phyloP scores from a whole-genome alignment of 345 rosid genomes.

The Mallotus nudiflorus region DNA sequence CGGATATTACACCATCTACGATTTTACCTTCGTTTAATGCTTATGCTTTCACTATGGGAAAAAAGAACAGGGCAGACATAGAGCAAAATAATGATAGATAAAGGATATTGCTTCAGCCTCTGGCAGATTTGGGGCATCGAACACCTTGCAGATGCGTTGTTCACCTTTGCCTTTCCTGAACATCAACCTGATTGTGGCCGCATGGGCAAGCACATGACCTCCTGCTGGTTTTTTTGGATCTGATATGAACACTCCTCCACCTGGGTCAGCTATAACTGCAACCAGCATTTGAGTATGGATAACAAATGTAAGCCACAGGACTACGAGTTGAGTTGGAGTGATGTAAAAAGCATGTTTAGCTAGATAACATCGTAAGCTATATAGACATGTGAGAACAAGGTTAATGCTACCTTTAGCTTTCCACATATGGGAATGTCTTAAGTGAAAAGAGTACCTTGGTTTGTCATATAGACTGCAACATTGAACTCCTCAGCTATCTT shows the following conservation, averaged over 20 bases:
- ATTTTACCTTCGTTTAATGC: background rate
- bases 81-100: background rate
- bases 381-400: background rate
- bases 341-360: background rate
- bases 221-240: slow-evolving; percentile 92
- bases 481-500: slow-evolving; percentile 95
- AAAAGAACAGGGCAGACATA: background rate
- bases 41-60: background rate
- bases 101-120: slow-evolving; percentile 98
- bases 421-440: background rate
- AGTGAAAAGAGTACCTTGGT: slow-evolving; percentile 60
- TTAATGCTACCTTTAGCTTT: background rate
- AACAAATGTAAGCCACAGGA: background rate
- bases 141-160: slow-evolving; percentile 83
- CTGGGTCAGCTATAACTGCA: slow-evolving; percentile 84
- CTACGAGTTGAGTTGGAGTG: background rate
- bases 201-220: slow-evolving; percentile 87
- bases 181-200: slow-evolving; percentile 80
- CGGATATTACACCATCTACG: no score
- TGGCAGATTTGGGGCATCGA: slow-evolving; percentile 88
- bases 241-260: slow-evolving; percentile 85
- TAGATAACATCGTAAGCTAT: background rate
- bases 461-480: slow-evolving; percentile 90
- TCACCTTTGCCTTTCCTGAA: slow-evolving; percentile 98
- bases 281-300: slow-evolving; percentile 17